A percentile compares a stretch with the other conserved stretches of the same genome.
Evolutionary conservation across 768 basidiomycete genomes (phyloP).

Genomic region (Neoboletus subvelutipes): DNA sequence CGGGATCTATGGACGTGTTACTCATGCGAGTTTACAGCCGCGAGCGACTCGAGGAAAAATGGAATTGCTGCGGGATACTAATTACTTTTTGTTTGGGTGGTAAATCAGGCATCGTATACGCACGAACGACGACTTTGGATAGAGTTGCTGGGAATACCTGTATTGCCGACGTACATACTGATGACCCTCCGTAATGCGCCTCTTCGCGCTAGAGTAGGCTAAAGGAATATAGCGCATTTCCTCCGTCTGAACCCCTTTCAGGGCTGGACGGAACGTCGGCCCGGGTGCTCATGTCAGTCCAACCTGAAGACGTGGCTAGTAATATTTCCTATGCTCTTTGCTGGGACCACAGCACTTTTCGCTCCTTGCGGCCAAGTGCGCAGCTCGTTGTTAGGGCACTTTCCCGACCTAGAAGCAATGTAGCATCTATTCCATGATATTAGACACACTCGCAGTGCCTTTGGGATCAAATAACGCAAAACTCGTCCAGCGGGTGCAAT

Average conservation of each 20-base stretch:
- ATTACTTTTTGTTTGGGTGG: neutral
- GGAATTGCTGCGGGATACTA: conserved; percentile 89
- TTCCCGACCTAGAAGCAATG: neutral
- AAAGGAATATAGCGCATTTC: neutral
- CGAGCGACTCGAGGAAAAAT: conserved; percentile 90
- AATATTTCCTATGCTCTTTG: too few species aligned
- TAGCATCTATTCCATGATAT: neutral
- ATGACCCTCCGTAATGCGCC: neutral
- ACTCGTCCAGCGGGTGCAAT: conserved; percentile 14
- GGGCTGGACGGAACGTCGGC: neutral
- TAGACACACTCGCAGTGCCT: neutral
- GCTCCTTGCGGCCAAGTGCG: neutral
- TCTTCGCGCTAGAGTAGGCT: neutral
- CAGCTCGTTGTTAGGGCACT: neutral
- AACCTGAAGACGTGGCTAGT: neutral
- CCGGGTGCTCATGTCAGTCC: neutral
- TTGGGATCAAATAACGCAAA: conserved; percentile 16
- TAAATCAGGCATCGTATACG: too few species aligned
- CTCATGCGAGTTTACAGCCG: conserved; percentile 46
- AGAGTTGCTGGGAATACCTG: neutral
- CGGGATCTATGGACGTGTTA: neutral
- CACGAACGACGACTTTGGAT: neutral
- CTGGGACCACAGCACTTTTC: neutral
- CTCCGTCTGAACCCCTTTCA: neutral
- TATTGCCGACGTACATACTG: neutral